These are phyloP conservation scores for Saccharomyces paradoxus DNA, from an alignment of 805 yeast genomes.

Conservation along the genomic window DNA sequence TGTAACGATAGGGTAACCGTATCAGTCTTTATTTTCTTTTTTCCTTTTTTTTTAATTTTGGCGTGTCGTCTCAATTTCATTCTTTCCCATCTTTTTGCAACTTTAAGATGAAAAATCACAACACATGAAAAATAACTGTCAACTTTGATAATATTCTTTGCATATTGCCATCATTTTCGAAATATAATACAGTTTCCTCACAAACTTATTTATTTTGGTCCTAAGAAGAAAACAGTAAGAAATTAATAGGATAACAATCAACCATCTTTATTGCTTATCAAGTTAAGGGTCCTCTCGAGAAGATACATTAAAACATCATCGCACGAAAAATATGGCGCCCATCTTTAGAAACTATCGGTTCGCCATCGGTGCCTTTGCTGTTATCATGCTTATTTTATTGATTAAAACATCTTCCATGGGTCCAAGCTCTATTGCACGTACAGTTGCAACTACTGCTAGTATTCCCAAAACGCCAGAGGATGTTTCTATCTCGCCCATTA, in stretches of 20 bases:
- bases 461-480: constrained; percentile 15
- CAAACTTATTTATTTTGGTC: background rate
- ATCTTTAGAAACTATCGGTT: constrained; percentile 44
- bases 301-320: background rate
- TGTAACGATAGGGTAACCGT: background rate
- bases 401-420: constrained; percentile 37
- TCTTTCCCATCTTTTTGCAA: background rate
- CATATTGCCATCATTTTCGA: background rate
- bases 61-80: background rate
- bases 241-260: background rate
- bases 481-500: constrained; percentile 14
- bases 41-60: background rate
- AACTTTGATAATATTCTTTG: background rate
- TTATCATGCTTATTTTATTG: constrained; percentile 43
- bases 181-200: background rate
- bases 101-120: background rate
- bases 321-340: constrained; percentile 18
- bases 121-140: background rate
- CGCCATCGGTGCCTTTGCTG: constrained; percentile 41
- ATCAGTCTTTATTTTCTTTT: background rate
- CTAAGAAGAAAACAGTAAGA: background rate
- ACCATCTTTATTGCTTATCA: background rate
- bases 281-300: background rate
- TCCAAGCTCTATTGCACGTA: constrained; percentile 9
- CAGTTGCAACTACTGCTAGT: constrained; percentile 11